Percentiles rank a stretch among this genome's conserved stretches.
Conservation (phyloP, 2,329 filamentous ascomycete species). For the Neonectria neomacrospora region DNA sequence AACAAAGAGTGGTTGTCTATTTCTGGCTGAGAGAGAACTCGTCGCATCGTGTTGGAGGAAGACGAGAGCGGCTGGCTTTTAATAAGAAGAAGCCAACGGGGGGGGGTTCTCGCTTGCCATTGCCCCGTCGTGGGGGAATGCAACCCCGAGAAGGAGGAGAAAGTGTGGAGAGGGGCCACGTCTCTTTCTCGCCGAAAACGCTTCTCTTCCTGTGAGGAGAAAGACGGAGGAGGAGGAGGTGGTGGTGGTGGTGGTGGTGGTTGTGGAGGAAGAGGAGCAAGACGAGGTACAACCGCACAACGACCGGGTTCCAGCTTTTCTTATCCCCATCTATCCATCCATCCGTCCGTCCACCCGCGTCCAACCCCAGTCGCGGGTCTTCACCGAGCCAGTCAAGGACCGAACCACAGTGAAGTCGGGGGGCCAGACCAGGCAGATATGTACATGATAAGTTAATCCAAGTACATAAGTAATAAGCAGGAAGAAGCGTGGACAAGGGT, state of each 20-base stretch:
- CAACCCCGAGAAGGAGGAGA: slow-evolving; percentile 29
- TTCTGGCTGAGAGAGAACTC: background rate
- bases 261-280: background rate
- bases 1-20: slow-evolving; percentile 4
- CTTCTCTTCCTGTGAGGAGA: slow-evolving; percentile 16
- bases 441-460: too few species aligned
- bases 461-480: too few species aligned
- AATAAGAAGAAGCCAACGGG: slow-evolving; percentile 30
- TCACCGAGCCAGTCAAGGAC: background rate
- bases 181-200: slow-evolving; percentile 30
- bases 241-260: background rate
- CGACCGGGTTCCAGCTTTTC: slow-evolving; percentile 1
- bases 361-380: slow-evolving; percentile 26
- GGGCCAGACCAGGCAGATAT: background rate
- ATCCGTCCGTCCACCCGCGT: slow-evolving; percentile 39
- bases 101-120: slow-evolving; percentile 23
- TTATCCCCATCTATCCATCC: too few species aligned
- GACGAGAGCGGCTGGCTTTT: slow-evolving; percentile 31
- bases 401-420: slow-evolving; percentile 28
- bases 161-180: slow-evolving; percentile 27
- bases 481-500: background rate
- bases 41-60: slow-evolving; percentile 3
- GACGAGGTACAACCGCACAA: slow-evolving; percentile 6
- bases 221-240: background rate
- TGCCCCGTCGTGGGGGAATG: slow-evolving; percentile 22